These are phyloP conservation scores for Trametopsis cervina DNA, from an alignment of 768 basidiomycete species.

Conservation along the genomic window DNA sequence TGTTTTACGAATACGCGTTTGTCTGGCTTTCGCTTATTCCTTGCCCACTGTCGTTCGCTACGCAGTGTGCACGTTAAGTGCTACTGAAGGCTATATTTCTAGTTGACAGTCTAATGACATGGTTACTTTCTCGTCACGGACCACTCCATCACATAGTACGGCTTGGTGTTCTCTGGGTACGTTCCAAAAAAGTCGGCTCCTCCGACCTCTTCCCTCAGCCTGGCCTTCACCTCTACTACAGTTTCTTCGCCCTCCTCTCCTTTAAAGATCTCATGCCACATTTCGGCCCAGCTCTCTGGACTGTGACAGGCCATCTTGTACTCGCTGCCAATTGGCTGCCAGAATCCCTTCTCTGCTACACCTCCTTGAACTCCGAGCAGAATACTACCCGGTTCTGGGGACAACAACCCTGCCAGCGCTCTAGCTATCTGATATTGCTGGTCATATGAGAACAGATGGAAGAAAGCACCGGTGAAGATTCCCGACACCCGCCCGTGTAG, in stretches of 20 bases:
- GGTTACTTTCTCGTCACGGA: constrained; percentile 3
- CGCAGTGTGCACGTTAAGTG: no score
- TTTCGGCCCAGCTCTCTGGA: constrained; percentile 27
- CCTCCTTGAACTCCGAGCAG: constrained; percentile 37
- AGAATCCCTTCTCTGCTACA: constrained; percentile 22
- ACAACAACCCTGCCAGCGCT: constrained; percentile 32
- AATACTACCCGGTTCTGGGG: constrained; percentile 33
- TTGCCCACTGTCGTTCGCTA: no score
- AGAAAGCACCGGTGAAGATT: constrained; percentile 41
- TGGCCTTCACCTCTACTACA: neutral
- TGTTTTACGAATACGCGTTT: no score
- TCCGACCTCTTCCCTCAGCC: neutral
- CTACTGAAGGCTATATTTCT: no score
- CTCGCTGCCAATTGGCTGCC: neutral
- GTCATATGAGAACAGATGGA: constrained; percentile 37
- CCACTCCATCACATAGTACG: constrained; percentile 2
- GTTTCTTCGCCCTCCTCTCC: neutral
- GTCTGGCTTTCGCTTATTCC: no score
- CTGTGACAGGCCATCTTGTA: constrained; percentile 27
- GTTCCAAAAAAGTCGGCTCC: constrained; percentile 1
- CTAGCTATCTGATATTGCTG: constrained; percentile 33
- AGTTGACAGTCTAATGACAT: no score
- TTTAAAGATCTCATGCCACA: constrained; percentile 28
- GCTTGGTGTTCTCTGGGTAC: constrained; percentile 2
- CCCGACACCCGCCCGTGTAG: constrained; percentile 38